phyloP scores from a whole-genome alignment of 1,139 yeast genomes.

The Kurtzmaniella natalensis region DNA sequence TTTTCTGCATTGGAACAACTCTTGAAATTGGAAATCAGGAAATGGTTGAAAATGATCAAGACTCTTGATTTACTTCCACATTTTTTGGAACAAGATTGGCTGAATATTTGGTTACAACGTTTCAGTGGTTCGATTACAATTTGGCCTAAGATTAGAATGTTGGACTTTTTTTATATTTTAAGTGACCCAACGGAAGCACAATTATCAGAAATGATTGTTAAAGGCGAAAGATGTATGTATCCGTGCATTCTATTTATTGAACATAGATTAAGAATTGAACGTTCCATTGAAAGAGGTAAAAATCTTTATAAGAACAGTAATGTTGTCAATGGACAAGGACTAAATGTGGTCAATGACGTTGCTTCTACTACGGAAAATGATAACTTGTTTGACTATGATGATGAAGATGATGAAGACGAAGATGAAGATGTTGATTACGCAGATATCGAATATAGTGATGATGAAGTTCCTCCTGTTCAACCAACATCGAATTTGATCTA shows the following conservation, averaged over 20 bases:
- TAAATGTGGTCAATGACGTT: constrained; percentile 12
- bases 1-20: constrained; percentile 70
- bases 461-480: constrained; percentile 11
- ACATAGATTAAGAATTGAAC: constrained; percentile 59
- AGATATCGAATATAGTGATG: constrained; percentile 11
- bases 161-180: constrained; percentile 61
- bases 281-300: constrained; percentile 55
- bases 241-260: constrained; percentile 64
- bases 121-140: constrained; percentile 74
- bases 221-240: constrained; percentile 64
- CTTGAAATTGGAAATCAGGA: constrained; percentile 65
- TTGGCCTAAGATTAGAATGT: constrained; percentile 62
- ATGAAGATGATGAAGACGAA: constrained; percentile 18
- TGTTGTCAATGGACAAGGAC: constrained; percentile 1
- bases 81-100: constrained; percentile 75
- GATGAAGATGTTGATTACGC: constrained; percentile 8
- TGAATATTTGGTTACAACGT: constrained; percentile 67
- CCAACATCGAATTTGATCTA: constrained; percentile 9
- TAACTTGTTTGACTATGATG: constrained; percentile 9
- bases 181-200: constrained; percentile 64
- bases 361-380: constrained; percentile 3
- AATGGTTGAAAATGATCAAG: constrained; percentile 68
- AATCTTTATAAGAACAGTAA: constrained; percentile 9
- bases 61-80: constrained; percentile 66
- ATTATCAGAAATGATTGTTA: constrained; percentile 50